A percentile compares a stretch with the other conserved stretches of the same genome.
These are phyloP conservation scores for Emericellopsis atlantica DNA, from an alignment of 2,329 filamentous ascomycete genomes.

Conservation along the genomic window DNA sequence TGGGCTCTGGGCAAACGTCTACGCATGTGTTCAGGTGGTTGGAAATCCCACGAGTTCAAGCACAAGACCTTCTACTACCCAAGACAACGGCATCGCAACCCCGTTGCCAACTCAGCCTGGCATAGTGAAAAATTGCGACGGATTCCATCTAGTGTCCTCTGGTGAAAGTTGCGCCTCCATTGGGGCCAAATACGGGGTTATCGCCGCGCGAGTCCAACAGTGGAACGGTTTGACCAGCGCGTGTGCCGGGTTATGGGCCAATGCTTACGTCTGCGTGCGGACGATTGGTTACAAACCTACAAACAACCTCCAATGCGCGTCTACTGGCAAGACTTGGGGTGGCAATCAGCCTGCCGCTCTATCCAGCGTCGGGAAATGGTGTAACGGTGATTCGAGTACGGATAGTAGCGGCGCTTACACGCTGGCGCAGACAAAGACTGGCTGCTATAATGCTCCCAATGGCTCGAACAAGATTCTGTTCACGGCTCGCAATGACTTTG, in stretches of 20 bases:
- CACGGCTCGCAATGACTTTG: not conserved
- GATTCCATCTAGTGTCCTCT: conserved; percentile 2
- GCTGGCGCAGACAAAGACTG: not conserved
- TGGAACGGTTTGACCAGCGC: conserved; percentile 4
- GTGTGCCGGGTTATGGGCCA: conserved; percentile 2
- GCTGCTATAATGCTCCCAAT: not conserved
- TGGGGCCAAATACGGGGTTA: not conserved
- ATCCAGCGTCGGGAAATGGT: not conserved
- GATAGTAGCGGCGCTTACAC: not conserved
- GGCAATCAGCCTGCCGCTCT: not conserved
- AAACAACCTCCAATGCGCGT: conserved; percentile 1
- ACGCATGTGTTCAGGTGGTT: conserved; percentile 2
- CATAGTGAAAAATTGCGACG: conserved; percentile 7
- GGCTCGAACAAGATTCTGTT: not conserved
- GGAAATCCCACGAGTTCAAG: conserved; percentile 1
- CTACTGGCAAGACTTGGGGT: not conserved
- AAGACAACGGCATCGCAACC: not conserved
- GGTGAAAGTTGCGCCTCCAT: conserved; percentile 3
- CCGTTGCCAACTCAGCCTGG: conserved; percentile 5
- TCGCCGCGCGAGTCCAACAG: conserved; percentile 1
- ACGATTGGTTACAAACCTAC: not conserved
- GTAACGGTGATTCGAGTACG: not conserved
- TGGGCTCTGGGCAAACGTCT: conserved; percentile 2
- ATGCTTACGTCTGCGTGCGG: conserved; percentile 2
- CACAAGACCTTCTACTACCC: not conserved